phyloP scores from a whole-genome alignment of 164 flowering plant species.

The Aristolochia contorta region DNA sequence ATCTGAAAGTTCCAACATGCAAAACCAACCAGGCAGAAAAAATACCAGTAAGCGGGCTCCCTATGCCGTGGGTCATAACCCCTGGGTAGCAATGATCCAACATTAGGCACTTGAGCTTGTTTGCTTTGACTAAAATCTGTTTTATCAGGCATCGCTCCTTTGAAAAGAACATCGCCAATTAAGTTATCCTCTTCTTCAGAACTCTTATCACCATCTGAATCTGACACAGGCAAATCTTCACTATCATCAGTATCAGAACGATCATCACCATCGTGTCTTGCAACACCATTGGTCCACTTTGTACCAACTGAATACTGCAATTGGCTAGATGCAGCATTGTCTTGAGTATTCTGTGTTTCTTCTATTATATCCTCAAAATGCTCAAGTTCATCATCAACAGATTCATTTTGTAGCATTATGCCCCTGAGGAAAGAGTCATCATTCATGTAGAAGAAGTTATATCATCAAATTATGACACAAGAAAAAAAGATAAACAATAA shows the following conservation, averaged over 20 bases:
- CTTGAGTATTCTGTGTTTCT: conserved; percentile 29
- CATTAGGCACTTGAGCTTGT: conserved; percentile 16
- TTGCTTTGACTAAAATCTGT: conserved; percentile 10
- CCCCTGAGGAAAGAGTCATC: conserved; percentile 36
- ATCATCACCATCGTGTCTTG: conserved; percentile 16
- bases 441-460: not conserved
- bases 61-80: conserved; percentile 80
- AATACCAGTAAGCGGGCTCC: conserved; percentile 85
- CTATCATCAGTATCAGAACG: conserved; percentile 32
- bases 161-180: conserved; percentile 15
- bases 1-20: no score
- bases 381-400: conserved; percentile 83
- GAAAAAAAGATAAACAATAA: not conserved
- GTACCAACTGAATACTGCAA: conserved; percentile 8
- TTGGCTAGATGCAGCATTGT: conserved; percentile 10
- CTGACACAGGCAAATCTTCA: conserved; percentile 20
- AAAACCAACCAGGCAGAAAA: not conserved
- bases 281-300: conserved; percentile 10
- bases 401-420: conserved; percentile 74
- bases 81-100: conserved; percentile 38
- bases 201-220: conserved; percentile 32
- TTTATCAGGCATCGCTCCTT: conserved; percentile 14
- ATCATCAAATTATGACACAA: not conserved
- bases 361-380: conserved; percentile 82
- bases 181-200: conserved; percentile 47